These are phyloP conservation scores for Berkeleyomyces basicola DNA, from an alignment of 2,329 filamentous ascomycete species.

Conservation along the genomic window DNA sequence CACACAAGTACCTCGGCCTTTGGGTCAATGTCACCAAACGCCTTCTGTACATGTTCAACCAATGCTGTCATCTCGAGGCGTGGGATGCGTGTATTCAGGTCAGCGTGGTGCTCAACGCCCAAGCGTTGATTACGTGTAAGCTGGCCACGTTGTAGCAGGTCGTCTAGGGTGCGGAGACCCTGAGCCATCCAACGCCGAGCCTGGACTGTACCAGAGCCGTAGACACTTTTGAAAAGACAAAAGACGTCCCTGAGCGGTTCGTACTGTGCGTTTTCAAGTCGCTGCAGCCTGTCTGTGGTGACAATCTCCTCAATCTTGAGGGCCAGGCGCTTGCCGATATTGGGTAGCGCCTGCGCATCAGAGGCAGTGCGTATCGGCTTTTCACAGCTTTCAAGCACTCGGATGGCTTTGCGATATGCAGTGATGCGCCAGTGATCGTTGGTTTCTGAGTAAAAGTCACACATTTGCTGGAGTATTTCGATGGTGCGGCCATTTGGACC, in stretches of 20 bases:
- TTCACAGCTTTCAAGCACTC: conserved; percentile 50
- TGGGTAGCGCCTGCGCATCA: conserved; percentile 50
- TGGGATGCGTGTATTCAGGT: conserved; percentile 65
- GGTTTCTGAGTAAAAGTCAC: conserved; percentile 56
- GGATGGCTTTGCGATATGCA: conserved; percentile 63
- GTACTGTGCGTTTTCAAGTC: conserved; percentile 51
- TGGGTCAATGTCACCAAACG: conserved; percentile 43
- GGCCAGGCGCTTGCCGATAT: conserved; percentile 57
- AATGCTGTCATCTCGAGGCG: conserved; percentile 58
- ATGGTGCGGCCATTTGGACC: conserved; percentile 67
- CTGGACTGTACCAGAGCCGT: conserved; percentile 55
- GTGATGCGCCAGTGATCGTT: conserved; percentile 60
- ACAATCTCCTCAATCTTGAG: conserved; percentile 83
- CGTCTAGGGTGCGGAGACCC: conserved; percentile 58
- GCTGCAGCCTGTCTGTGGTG: conserved; percentile 50
- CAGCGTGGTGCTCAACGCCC: conserved; percentile 63
- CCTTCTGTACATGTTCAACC: conserved; percentile 43
- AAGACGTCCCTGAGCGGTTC: conserved; percentile 51
- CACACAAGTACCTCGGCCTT: conserved; percentile 55
- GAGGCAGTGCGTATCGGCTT: conserved; percentile 48
- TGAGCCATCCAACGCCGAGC: conserved; percentile 62
- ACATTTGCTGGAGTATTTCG: conserved; percentile 61
- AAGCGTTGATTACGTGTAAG: conserved; percentile 55
- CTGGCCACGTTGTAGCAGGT: conserved; percentile 43
- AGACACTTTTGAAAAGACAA: conserved; percentile 58